Evolutionary conservation across 2,329 filamentous ascomycete genomes (phyloP), one percentile per base, ranked within the genome.

Genomic region (Curvularia lunata): DNA sequence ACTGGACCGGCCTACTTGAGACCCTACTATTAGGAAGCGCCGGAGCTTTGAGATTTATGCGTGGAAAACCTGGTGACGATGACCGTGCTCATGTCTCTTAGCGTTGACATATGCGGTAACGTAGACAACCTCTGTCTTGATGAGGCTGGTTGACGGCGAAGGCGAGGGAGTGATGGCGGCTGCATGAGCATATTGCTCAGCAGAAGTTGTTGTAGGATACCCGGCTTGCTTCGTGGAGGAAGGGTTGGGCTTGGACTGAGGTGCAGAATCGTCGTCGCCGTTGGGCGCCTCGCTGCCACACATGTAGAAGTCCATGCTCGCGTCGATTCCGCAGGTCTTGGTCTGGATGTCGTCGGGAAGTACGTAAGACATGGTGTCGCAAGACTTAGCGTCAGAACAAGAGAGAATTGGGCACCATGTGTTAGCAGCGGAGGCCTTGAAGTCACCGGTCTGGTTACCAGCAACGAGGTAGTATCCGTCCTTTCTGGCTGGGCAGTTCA

Each of bases 381-480:
- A 74, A 8, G 64, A 61, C 3, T 23, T 54, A 0, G 58, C 19
- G 47, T 68, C 66, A 46, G 46, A 40, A 59, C 70, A 75, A 27
- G 65, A 63, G 54, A 75, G 51, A 30, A 71, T 57, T 2, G 75
- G 75, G 61, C 75, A 76, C 63, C 67, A 70, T 41, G 68, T 66
- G 65, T 71, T 71, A 54, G 56, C 54, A 16, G 58, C 60, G 10
- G 58, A 54, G 23, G 69, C 65, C 19, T 48, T 66, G 16, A 54
- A 58, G 5, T 42, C 19, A 13, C 66, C 69, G 27, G 55, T 51
- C 34, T 67, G 57, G 34, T 63, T 56, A 23, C 71, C 73, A 37
- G 65, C 65, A 12, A 63, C 57, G 25, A 77, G 59, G 55, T 73
- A 75, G 65, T 74, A 74, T 21, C 74, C 74, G 10, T 77, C 70